Conservation (phyloP, 495 filamentous ascomycete genomes). For the Geoglossum glabrum region DNA sequence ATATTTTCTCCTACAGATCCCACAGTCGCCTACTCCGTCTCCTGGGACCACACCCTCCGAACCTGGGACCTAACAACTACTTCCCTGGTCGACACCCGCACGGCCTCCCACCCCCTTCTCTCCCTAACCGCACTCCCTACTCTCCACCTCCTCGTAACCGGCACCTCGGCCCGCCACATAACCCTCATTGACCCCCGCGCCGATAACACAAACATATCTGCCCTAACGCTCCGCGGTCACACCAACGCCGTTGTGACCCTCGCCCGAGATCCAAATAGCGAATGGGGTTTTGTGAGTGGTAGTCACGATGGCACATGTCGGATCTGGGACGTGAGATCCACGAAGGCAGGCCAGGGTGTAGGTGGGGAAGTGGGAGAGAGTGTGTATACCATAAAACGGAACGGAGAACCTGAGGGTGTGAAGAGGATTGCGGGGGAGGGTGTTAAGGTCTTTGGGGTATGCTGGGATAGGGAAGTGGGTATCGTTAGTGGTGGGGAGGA, state of each 20-base stretch:
- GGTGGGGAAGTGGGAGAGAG: slow-evolving; percentile 49
- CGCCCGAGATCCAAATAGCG: slow-evolving; percentile 46
- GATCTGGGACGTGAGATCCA: slow-evolving; percentile 76
- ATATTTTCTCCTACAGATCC: slow-evolving; percentile 68
- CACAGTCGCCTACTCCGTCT: slow-evolving; percentile 74
- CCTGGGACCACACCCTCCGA: slow-evolving; percentile 71
- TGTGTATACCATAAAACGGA: slow-evolving; percentile 61
- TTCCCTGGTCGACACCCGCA: slow-evolving; percentile 51
- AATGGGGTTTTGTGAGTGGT: slow-evolving; percentile 62
- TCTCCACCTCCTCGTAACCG: slow-evolving; percentile 57
- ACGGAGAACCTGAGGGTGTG: slow-evolving; percentile 28
- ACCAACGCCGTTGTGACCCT: slow-evolving; percentile 61
- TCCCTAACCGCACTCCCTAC: slow-evolving; percentile 48
- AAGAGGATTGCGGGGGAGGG: slow-evolving; percentile 48
- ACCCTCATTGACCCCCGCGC: slow-evolving; percentile 75
- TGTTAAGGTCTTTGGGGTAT: slow-evolving; percentile 75
- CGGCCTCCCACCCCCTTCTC: slow-evolving; percentile 61
- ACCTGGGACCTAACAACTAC: slow-evolving; percentile 81
- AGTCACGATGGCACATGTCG: slow-evolving; percentile 78
- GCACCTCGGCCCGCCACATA: slow-evolving; percentile 70
- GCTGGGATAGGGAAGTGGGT: slow-evolving; percentile 65
- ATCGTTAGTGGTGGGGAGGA: slow-evolving; percentile 90
- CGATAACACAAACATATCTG: slow-evolving; percentile 46
- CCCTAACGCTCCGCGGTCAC: slow-evolving; percentile 80
- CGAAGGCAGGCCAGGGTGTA: slow-evolving; percentile 34